Evolutionary conservation across 495 filamentous ascomycete genomes (phyloP).

Genomic region (Aspergillus sclerotiicarbonarius): DNA sequence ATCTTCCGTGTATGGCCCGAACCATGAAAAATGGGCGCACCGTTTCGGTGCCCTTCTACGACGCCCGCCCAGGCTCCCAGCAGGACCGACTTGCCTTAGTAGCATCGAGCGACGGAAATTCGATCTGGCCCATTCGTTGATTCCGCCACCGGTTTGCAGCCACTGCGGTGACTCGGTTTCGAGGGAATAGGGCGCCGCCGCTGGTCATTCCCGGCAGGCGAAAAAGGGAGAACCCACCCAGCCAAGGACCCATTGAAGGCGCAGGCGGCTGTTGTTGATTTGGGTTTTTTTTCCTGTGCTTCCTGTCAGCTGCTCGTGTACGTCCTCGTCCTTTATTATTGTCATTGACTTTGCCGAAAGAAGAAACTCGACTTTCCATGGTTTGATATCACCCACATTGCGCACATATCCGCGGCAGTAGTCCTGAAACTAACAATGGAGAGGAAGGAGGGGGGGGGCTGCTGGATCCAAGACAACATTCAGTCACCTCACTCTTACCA

Average conservation of each 20-base stretch:
- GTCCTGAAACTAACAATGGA: conserved; percentile 23
- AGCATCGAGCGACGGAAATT: conserved; percentile 4
- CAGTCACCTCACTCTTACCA: conserved; percentile 5
- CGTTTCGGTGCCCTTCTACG: conserved; percentile 10
- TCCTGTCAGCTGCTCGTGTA: conserved; percentile 19
- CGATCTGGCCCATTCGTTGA: conserved; percentile 10
- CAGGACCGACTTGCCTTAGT: neutral
- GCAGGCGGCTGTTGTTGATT: conserved; percentile 5
- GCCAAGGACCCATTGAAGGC: conserved; percentile 13
- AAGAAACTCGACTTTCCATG: conserved; percentile 9
- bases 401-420: conserved; percentile 24
- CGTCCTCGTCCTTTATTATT: conserved; percentile 5
- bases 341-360: conserved; percentile 5
- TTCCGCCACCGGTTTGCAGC: conserved; percentile 8
- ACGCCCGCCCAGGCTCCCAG: neutral
- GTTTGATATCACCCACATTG: conserved; percentile 19
- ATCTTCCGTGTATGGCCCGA: conserved; percentile 26
- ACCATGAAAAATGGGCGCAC: conserved; percentile 16
- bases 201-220: neutral
- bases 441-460: neutral
- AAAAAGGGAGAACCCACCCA: conserved; percentile 8
- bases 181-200: conserved; percentile 7
- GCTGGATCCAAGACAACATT: conserved; percentile 14
- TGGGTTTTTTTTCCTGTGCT: conserved; percentile 9
- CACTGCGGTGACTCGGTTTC: conserved; percentile 10